Evolutionary conservation across 495 filamentous ascomycete genomes (phyloP).

Genomic region (Ramalina peruviana): DNA sequence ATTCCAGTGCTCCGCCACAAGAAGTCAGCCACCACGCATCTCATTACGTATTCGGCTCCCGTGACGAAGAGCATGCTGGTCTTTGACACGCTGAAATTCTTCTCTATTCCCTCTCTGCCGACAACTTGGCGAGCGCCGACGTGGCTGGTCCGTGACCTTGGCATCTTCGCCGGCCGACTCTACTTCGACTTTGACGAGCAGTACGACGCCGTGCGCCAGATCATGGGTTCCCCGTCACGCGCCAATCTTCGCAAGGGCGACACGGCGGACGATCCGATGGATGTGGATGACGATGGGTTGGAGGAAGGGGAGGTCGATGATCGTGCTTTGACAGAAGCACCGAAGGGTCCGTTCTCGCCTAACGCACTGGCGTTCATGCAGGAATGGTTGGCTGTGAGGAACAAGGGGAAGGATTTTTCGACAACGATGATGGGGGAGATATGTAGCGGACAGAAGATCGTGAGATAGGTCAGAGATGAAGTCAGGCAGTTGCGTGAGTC

Average conservation of each 20-base stretch:
- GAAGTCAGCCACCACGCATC: constrained; percentile 14
- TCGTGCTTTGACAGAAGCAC: no score
- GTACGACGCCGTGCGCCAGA: no score
- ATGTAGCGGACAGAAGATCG: background rate
- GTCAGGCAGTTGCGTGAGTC: no score
- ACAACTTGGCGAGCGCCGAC: background rate
- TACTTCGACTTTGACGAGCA: no score
- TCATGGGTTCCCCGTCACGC: no score
- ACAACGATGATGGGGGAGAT: constrained; percentile 11
- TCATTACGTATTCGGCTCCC: constrained; percentile 39
- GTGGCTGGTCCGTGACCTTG: constrained; percentile 26
- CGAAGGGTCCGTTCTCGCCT: no score
- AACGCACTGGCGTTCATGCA: constrained; percentile 6
- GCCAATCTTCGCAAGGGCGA: no score
- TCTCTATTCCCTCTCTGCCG: constrained; percentile 7
- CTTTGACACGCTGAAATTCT: constrained; percentile 35
- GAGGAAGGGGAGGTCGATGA: no score
- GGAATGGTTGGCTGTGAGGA: constrained; percentile 10
- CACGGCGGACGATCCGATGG: no score
- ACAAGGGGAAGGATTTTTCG: constrained; percentile 11
- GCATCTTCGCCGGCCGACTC: constrained; percentile 39
- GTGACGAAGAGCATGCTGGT: constrained; percentile 37
- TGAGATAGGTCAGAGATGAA: no score
- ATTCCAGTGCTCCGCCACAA: constrained; percentile 24
- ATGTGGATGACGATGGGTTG: no score